These are phyloP conservation scores for Ophiostoma ips DNA, from an alignment of 2,329 filamentous ascomycete species.

Conservation along the genomic window DNA sequence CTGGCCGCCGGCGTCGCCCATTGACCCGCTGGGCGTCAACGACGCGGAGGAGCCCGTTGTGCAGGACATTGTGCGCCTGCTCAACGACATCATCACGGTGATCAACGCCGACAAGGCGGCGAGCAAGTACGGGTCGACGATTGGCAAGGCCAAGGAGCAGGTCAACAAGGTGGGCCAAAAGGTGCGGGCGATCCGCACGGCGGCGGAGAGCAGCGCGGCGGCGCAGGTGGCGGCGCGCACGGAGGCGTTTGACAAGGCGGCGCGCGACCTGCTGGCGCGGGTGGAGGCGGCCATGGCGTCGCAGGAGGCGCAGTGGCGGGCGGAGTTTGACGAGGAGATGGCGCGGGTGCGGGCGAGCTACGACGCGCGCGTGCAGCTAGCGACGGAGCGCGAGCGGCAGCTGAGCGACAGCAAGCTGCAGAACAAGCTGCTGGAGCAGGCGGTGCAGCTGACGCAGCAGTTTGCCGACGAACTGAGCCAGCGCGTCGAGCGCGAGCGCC, in stretches of 20 bases:
- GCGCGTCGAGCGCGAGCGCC: constrained; percentile 77
- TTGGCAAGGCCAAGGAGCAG: constrained; percentile 76
- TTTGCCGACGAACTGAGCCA: constrained; percentile 67
- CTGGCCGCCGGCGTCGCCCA: constrained; percentile 50
- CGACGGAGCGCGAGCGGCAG: constrained; percentile 66
- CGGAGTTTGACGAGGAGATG: constrained; percentile 78
- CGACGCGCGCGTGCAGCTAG: constrained; percentile 62
- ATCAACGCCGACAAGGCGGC: constrained; percentile 77
- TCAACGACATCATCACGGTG: constrained; percentile 91
- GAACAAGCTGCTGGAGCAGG: constrained; percentile 83
- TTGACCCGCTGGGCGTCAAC: constrained; percentile 64
- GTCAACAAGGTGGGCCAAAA: constrained; percentile 64
- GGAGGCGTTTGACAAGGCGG: constrained; percentile 70
- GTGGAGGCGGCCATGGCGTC: constrained; percentile 70
- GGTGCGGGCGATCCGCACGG: constrained; percentile 59
- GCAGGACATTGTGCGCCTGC: constrained; percentile 83
- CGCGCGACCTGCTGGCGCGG: constrained; percentile 74
- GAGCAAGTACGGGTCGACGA: constrained; percentile 61
- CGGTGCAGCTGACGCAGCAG: constrained; percentile 71
- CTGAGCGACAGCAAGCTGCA: constrained; percentile 70
- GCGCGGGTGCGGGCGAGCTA: constrained; percentile 65
- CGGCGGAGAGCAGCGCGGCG: constrained; percentile 57
- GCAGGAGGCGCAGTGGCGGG: constrained; percentile 71
- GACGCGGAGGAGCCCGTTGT: constrained; percentile 76
- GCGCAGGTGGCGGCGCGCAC: constrained; percentile 58